Base-by-base conservation (phyloP, 176 grass and related monocot genomes). In the Avena sativa region DNA sequence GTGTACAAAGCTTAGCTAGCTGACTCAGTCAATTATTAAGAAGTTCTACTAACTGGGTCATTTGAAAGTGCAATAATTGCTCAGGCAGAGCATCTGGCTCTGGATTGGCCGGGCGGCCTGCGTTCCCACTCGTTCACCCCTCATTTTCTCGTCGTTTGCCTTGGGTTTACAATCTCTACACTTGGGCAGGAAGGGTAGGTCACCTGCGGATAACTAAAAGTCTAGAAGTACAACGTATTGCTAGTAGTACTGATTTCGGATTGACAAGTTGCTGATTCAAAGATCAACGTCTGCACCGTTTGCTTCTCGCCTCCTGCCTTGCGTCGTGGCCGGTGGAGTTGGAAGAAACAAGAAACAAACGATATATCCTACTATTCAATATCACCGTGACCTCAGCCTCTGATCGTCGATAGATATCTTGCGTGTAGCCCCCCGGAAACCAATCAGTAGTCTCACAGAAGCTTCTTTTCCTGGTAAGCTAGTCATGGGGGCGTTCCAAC, bases 381-480 rank as follows among this genome's bases (percentile, higher is more conserved):
- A 26, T 34, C 4, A 12, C n/a, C 0, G 1, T 43, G 76, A 21
- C 47, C 53, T 66, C 48, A 80, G 46, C 56, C 9, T n/a, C 71
- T 23, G 62, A 81, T 79, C 49, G 25, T 87, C 16, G 6, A 30
- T 66, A 4, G 49, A 75, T 79, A 68, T 40, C 63, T 49, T 75
- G 60, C 78, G 36, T 75, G 50, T 73, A 14, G 81, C 23, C 79
- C 80, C 17, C 44, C 72, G 15, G 25, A 72, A 74, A 8, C 26
- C 12, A 32, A 91, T 5, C 86, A 81, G 15, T 51, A 81, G 15
- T 51, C 44, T 4, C 46, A 2, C 21, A 14, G 78, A 91, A 82
- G 71, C 78, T 85, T 63, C 90, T 63, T 52, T 19, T 19, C 9
- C 23, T 55, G 40, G 40, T 43, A 43, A 7, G 40, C 52, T 4